phyloP scores from a whole-genome alignment of 2,329 filamentous ascomycete genomes.

The Fusarium ramigenum region DNA sequence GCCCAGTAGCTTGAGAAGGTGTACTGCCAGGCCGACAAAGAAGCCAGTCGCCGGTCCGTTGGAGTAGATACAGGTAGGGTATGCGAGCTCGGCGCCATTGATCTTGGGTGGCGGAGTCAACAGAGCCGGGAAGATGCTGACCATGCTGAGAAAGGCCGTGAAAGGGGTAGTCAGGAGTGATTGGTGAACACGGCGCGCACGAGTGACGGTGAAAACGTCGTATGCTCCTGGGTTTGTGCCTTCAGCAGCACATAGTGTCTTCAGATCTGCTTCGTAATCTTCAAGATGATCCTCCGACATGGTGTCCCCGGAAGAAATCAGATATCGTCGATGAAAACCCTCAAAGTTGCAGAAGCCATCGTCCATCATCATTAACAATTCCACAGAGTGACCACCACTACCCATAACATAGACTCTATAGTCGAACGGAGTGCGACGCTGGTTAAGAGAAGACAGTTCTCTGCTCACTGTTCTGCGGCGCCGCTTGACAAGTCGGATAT shows the following conservation, averaged over 20 bases:
- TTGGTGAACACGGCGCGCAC: slow-evolving; percentile 86
- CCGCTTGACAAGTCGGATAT: slow-evolving; percentile 40
- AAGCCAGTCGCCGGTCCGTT: slow-evolving; percentile 92
- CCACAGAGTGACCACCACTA: slow-evolving; percentile 94
- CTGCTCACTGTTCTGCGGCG: slow-evolving; percentile 28
- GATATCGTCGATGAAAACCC: slow-evolving; percentile 78
- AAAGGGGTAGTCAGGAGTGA: slow-evolving; percentile 76
- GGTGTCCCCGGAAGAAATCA: slow-evolving; percentile 79
- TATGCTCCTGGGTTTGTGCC: slow-evolving; percentile 58
- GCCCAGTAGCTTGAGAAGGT: slow-evolving; percentile 57
- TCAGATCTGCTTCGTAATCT: slow-evolving; percentile 52
- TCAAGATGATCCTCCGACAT: slow-evolving; percentile 75
- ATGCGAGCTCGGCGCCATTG: slow-evolving; percentile 46
- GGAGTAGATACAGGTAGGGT: slow-evolving; percentile 80
- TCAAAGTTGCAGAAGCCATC: slow-evolving; percentile 61
- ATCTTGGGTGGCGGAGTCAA: slow-evolving; percentile 44
- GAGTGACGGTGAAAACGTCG: slow-evolving; percentile 73
- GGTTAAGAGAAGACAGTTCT: slow-evolving; percentile 17
- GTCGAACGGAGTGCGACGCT: slow-evolving; percentile 35
- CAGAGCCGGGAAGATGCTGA: slow-evolving; percentile 68
- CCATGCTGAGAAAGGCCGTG: slow-evolving; percentile 72
- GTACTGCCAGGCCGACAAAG: slow-evolving; percentile 68
- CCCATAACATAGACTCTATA: slow-evolving; percentile 86
- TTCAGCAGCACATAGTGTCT: slow-evolving; percentile 27
- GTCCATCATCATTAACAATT: too few relatives aligned